Percentiles rank a stretch among this genome's conserved stretches.
Evolutionary conservation across 1,284 basidiomycete species (phyloP).

Genomic region (Marasmius fiardii): DNA sequence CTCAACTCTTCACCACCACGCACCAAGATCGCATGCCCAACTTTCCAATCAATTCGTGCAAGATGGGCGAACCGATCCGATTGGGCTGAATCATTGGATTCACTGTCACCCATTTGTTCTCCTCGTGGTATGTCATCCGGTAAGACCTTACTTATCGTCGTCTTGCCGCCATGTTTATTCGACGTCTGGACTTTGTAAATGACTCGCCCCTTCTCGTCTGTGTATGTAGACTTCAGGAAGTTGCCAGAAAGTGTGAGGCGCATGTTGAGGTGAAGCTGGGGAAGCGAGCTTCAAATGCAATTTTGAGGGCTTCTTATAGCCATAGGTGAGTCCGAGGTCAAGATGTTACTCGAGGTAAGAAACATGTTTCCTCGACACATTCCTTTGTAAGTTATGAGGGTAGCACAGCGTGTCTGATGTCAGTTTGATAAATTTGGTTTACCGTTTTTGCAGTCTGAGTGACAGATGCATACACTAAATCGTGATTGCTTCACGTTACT

Average conservation of each 20-base stretch:
- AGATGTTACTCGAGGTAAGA: too few species aligned
- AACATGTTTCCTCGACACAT: too few species aligned
- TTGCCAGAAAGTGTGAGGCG: background rate
- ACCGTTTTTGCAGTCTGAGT: too few species aligned
- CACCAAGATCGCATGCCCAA: background rate
- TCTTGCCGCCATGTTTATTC: background rate
- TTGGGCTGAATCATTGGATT: too few species aligned
- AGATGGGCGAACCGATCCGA: background rate
- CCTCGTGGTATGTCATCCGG: background rate
- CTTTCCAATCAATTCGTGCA: background rate
- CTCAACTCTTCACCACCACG: background rate
- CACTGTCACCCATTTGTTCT: background rate
- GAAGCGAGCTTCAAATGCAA: too few species aligned
- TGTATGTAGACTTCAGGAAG: background rate
- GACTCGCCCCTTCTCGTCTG: background rate
- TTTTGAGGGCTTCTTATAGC: too few species aligned
- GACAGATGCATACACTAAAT: too few species aligned
- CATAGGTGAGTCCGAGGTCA: too few species aligned
- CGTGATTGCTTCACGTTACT: too few species aligned
- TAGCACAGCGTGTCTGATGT: too few species aligned
- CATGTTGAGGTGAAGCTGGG: background rate
- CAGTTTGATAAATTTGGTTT: too few species aligned
- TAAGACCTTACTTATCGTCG: background rate
- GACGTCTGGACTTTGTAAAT: background rate
- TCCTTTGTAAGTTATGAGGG: too few species aligned